Evolutionary conservation across 2,329 filamentous ascomycete genomes (phyloP).

Genomic region (Epichloe amarillans): DNA sequence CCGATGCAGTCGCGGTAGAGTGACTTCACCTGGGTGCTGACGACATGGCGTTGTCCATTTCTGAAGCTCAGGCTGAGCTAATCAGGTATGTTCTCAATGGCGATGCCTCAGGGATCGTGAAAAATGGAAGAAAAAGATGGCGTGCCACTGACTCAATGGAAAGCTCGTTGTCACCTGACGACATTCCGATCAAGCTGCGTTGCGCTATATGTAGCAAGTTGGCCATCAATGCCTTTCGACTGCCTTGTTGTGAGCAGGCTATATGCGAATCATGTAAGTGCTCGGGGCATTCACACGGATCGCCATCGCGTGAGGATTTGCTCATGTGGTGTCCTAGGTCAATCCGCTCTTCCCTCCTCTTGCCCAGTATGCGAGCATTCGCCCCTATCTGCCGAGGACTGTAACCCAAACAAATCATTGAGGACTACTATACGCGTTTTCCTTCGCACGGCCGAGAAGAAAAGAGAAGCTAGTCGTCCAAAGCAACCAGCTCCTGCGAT

Average conservation of each 20-base stretch:
- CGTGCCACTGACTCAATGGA: conserved; percentile 7
- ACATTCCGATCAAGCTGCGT: conserved; percentile 90
- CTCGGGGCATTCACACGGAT: not conserved
- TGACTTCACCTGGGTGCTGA: conserved; percentile 7
- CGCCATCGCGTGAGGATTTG: not conserved
- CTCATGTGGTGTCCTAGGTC: conserved; percentile 40
- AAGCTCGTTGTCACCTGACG: conserved; percentile 65
- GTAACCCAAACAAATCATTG: conserved; percentile 80
- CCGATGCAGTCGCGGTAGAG: conserved; percentile 8
- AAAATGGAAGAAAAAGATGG: not conserved
- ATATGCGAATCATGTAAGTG: conserved; percentile 74
- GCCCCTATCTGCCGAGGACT: conserved; percentile 73
- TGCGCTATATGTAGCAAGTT: conserved; percentile 89
- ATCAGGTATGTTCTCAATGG: conserved; percentile 32
- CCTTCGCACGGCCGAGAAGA: conserved; percentile 81
- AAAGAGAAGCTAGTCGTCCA: conserved; percentile 53
- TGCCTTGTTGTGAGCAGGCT: conserved; percentile 89
- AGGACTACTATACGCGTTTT: conserved; percentile 88
- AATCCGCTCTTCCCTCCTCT: conserved; percentile 58
- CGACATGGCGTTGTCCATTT: conserved; percentile 25
- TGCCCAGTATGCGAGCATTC: conserved; percentile 92
- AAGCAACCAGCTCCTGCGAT: conserved; percentile 33
- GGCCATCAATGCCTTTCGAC: conserved; percentile 77
- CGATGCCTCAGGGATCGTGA: not conserved
- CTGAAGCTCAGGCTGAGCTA: conserved; percentile 43